These are phyloP conservation scores for Xylaria multiplex DNA, from an alignment of 2,329 filamentous ascomycete species.

Conservation along the genomic window DNA sequence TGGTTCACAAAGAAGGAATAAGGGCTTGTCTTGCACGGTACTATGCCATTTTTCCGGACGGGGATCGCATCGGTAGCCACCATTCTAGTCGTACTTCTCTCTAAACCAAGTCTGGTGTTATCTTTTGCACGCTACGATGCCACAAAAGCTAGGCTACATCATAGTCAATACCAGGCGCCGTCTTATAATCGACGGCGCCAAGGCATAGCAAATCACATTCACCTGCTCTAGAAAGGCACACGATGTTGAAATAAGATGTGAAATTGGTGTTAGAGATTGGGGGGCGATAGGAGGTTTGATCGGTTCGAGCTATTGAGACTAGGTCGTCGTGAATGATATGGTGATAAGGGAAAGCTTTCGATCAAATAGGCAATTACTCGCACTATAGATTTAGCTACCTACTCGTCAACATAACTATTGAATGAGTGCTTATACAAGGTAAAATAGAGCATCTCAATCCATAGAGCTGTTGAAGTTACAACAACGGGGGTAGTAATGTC, in stretches of 20 bases:
- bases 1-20: constrained; percentile 4
- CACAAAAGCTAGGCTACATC: not conserved
- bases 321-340: no score
- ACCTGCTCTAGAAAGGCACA: not conserved
- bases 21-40: not conserved
- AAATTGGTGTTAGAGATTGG: not conserved
- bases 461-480: no score
- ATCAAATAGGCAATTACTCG: no score
- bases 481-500: no score
- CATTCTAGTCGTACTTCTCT: not conserved
- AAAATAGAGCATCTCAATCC: no score
- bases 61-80: not conserved
- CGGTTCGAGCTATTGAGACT: no score
- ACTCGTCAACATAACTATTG: no score
- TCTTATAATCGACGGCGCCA: not conserved
- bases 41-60: not conserved
- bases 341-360: no score
- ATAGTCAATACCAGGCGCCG: not conserved
- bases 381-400: no score
- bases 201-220: not conserved
- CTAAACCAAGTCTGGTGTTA: constrained; percentile 1
- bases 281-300: not conserved
- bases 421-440: no score
- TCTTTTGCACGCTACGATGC: constrained; percentile 3
- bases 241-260: not conserved